A percentile compares a stretch with the other conserved stretches of the same genome.
Conservation (phyloP, 2,329 filamentous ascomycete species). For the Fusarium burgessii region DNA sequence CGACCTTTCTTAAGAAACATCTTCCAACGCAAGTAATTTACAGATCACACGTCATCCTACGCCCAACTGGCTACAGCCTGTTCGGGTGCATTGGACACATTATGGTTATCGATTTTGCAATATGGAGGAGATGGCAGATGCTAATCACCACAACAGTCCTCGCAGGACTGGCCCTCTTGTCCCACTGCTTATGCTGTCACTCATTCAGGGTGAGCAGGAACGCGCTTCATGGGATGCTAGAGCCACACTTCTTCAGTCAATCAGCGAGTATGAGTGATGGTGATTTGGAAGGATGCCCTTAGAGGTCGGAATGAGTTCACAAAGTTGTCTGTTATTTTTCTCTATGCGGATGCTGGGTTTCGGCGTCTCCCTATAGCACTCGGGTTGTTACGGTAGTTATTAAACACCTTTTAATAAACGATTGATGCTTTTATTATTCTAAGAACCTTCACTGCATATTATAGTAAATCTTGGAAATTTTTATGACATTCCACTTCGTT, state of each 20-base stretch:
- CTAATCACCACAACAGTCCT: constrained; percentile 41
- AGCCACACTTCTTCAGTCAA: constrained; percentile 40
- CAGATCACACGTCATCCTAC: constrained; percentile 70
- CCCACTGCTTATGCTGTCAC: constrained; percentile 38
- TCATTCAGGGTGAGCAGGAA: constrained; percentile 21
- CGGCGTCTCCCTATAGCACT: constrained; percentile 29
- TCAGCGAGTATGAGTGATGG: constrained; percentile 36
- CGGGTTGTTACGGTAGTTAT: constrained; percentile 37
- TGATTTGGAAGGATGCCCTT: constrained; percentile 32
- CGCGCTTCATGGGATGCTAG: constrained; percentile 24
- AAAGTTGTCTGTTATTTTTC: constrained; percentile 45
- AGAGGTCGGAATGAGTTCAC: constrained; percentile 29
- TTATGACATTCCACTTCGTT: background rate
- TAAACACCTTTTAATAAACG: constrained; percentile 40
- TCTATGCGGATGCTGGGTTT: constrained; percentile 32
- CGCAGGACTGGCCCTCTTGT: constrained; percentile 41
- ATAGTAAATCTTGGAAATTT: background rate
- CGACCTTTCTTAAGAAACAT: constrained; percentile 61
- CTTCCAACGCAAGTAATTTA: constrained; percentile 65
- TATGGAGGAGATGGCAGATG: constrained; percentile 55
- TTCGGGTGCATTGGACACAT: constrained; percentile 69
- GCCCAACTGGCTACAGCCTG: constrained; percentile 62
- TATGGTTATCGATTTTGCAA: constrained; percentile 71
- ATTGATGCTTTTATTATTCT: constrained; percentile 37
- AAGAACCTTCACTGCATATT: background rate